These are phyloP conservation scores for Aspergillus bombycis DNA, from an alignment of 2,329 filamentous ascomycete genomes.

Conservation along the genomic window DNA sequence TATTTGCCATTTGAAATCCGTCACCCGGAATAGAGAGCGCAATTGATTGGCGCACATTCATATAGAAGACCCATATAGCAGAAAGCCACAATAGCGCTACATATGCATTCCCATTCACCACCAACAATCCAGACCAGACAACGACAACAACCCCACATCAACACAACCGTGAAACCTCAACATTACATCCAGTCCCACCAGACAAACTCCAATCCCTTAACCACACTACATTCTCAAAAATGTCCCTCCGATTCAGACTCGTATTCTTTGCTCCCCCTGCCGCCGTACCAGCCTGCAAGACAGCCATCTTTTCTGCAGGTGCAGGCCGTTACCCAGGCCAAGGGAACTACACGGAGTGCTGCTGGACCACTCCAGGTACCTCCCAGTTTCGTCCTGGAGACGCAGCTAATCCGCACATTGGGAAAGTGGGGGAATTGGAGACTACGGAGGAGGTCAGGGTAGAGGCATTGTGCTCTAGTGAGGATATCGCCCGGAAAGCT, in stretches of 20 bases:
- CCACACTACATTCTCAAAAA: background rate
- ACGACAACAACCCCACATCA: too few species aligned
- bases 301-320: conserved; percentile 21
- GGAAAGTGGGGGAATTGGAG: conserved; percentile 17
- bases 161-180: too few species aligned
- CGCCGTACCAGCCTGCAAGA: conserved; percentile 16
- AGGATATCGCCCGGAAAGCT: conserved; percentile 15
- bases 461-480: conserved; percentile 20
- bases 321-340: conserved; percentile 20
- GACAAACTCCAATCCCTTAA: too few species aligned
- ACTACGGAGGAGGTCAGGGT: conserved; percentile 18
- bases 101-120: too few species aligned
- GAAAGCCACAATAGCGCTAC: background rate
- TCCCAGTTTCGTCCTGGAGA: conserved; percentile 19
- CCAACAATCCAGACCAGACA: too few species aligned
- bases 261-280: conserved; percentile 18
- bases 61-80: background rate
- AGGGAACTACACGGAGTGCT: conserved; percentile 22
- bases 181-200: too few species aligned
- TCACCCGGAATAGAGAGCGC: background rate
- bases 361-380: conserved; percentile 16
- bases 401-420: conserved; percentile 17
- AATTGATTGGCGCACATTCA: background rate
- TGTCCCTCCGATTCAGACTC: conserved; percentile 2
- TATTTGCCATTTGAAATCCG: background rate